Percentiles rank a stretch among this genome's conserved stretches.
phyloP scores from a whole-genome alignment of 2,329 filamentous ascomycete species.

The Harringtonia lauricola region DNA sequence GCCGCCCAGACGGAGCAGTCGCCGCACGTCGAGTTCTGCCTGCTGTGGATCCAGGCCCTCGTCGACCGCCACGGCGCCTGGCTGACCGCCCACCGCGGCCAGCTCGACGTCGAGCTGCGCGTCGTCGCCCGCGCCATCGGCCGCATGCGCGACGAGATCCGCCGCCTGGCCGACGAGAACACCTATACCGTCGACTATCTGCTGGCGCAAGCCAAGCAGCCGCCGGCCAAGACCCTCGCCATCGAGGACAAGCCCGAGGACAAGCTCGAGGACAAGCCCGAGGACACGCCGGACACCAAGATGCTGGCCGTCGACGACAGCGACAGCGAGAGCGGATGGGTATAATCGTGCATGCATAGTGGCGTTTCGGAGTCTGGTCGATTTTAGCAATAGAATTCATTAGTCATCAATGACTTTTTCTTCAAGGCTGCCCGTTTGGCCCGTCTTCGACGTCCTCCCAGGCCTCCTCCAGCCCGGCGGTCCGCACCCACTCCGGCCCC shows the following conservation, averaged over 20 bases:
- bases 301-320: background rate
- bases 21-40: conserved; percentile 88
- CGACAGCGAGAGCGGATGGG: background rate
- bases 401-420: no score
- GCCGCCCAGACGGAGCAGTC: conserved; percentile 80
- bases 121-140: conserved; percentile 71
- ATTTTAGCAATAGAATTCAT: no score
- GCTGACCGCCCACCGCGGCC: conserved; percentile 68
- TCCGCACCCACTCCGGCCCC: conserved; percentile 47
- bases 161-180: conserved; percentile 77
- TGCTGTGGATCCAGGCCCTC: conserved; percentile 80
- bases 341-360: no score
- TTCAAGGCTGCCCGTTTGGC: no score
- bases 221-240: background rate
- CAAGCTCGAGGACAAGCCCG: no score
- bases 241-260: no score
- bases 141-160: conserved; percentile 72
- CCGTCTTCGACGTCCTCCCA: no score
- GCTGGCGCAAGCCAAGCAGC: conserved; percentile 32
- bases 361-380: no score
- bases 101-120: conserved; percentile 74
- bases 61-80: conserved; percentile 76
- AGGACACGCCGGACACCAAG: background rate
- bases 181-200: conserved; percentile 83
- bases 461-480: conserved; percentile 51